phyloP scores from a whole-genome alignment of 306 rosid genomes.

The Vigna mungo region DNA sequence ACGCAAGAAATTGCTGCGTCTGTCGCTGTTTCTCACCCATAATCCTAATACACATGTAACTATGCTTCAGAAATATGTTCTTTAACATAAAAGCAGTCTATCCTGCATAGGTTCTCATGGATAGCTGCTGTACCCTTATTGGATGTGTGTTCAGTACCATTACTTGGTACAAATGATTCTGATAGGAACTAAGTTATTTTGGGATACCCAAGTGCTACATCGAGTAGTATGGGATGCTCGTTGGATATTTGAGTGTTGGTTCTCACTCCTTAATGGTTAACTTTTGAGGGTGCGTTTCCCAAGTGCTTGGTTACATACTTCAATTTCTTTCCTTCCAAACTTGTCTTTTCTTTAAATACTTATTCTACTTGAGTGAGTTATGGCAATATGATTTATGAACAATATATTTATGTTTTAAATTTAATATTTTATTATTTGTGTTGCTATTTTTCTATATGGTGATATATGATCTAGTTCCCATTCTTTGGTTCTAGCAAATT shows the following conservation, averaged over 20 bases:
- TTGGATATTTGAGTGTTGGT: too few relatives aligned
- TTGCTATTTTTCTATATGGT: not conserved
- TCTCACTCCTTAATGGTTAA: too few relatives aligned
- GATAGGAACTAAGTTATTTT: too few relatives aligned
- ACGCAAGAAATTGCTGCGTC: not conserved
- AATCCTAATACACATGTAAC: not conserved
- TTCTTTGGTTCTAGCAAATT: not conserved
- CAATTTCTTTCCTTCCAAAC: not conserved
- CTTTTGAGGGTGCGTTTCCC: too few relatives aligned
- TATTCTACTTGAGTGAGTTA: not conserved
- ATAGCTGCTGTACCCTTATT: not conserved
- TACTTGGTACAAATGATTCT: not conserved
- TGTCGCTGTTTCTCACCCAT: not conserved
- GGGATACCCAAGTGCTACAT: too few relatives aligned
- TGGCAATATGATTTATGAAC: not conserved
- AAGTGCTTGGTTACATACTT: not conserved
- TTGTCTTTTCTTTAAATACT: not conserved
- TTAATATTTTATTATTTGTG: not conserved
- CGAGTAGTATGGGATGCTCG: too few relatives aligned
- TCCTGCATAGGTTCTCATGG: not conserved
- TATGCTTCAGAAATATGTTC: not conserved
- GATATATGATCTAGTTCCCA: not conserved
- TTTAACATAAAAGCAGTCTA: not conserved
- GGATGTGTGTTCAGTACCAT: not conserved
- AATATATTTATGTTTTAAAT: not conserved